Evolutionary conservation across 2,329 filamentous ascomycete species (phyloP).

Genomic region (Diaporthe sp.): DNA sequence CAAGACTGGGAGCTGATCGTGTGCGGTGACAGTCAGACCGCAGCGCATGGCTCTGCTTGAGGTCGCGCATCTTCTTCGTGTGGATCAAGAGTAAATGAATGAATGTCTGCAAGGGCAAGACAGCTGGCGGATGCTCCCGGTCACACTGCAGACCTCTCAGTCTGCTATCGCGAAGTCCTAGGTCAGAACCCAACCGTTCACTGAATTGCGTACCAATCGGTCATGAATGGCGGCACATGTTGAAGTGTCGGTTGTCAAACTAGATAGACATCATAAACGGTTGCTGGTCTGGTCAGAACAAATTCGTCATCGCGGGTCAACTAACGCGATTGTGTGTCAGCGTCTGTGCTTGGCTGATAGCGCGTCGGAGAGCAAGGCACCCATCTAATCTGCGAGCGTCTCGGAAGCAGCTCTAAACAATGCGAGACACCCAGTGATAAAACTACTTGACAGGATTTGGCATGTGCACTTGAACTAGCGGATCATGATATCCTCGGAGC

Average conservation of each 20-base stretch:
- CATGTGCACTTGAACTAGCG: background rate
- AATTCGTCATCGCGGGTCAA: background rate
- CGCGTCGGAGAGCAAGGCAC: background rate
- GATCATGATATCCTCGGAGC: background rate
- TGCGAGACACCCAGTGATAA: background rate
- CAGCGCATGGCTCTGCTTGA: background rate
- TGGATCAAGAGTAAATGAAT: background rate
- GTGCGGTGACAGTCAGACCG: background rate
- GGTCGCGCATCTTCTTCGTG: slow-evolving; percentile 6
- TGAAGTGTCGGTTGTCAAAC: background rate
- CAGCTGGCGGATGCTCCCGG: background rate
- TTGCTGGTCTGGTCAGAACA: background rate
- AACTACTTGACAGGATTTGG: background rate
- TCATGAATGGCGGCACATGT: background rate
- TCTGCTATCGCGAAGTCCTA: background rate
- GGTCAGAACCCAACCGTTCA: background rate
- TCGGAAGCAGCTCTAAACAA: background rate
- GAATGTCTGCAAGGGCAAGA: background rate
- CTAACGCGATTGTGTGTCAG: background rate
- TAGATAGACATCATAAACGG: no score
- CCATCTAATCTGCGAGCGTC: background rate
- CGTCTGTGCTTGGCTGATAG: background rate
- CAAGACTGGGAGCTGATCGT: background rate
- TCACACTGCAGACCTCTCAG: background rate
- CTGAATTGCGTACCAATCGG: background rate